phyloP scores from a whole-genome alignment of 768 basidiomycete genomes.

The Amanita pseudoporphyria region DNA sequence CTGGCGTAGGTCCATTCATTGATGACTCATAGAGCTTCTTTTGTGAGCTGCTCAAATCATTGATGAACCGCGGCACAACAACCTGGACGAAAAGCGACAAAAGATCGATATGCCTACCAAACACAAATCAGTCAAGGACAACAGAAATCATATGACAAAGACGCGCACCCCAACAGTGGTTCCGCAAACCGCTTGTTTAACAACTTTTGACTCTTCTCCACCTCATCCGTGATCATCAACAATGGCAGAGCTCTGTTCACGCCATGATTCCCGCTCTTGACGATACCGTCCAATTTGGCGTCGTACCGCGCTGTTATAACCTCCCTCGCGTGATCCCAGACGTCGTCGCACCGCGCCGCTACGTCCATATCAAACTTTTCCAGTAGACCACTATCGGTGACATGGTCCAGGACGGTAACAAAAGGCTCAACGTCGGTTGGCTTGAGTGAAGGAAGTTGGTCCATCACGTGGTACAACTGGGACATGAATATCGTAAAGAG shows the following conservation, averaged over 20 bases:
- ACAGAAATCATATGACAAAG: neutral
- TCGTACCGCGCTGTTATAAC: constrained; percentile 56
- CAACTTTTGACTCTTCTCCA: constrained; percentile 77
- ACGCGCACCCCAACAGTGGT: constrained; percentile 64
- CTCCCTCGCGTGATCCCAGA: constrained; percentile 54
- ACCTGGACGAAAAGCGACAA: constrained; percentile 68
- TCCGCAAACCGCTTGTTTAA: constrained; percentile 84
- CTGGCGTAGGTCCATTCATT: constrained; percentile 80
- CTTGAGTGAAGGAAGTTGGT: constrained; percentile 65
- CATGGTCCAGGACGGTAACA: constrained; percentile 58
- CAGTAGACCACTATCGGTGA: constrained; percentile 63
- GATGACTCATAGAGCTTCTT: constrained; percentile 75
- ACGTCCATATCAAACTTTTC: constrained; percentile 69
- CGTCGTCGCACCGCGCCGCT: constrained; percentile 51
- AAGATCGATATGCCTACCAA: constrained; percentile 55
- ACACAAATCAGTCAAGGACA: constrained; percentile 2
- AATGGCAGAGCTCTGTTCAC: constrained; percentile 78
- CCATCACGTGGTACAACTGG: constrained; percentile 76
- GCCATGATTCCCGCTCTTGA: constrained; percentile 45
- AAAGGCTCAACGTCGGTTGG: constrained; percentile 57
- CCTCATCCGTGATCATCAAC: constrained; percentile 76
- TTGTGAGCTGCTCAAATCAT: constrained; percentile 59
- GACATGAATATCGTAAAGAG: constrained; percentile 86
- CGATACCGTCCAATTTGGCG: constrained; percentile 51
- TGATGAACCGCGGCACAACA: constrained; percentile 53